Conservation (phyloP, 352 stramenopile genomes). For the Peronospora belbahrii region DNA sequence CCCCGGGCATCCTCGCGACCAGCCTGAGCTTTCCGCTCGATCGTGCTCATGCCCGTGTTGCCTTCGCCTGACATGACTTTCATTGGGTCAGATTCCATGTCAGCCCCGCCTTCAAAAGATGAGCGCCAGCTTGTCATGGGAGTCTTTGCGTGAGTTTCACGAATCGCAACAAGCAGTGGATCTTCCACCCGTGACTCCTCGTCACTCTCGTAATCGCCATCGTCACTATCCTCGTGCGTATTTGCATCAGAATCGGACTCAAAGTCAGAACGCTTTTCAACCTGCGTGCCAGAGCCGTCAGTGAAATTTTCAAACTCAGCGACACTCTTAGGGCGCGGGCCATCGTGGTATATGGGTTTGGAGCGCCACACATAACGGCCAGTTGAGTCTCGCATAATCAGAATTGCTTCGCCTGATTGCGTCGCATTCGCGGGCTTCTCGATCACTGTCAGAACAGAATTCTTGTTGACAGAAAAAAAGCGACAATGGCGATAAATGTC, state of each 20-base stretch:
- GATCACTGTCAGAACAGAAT: conserved; percentile 69
- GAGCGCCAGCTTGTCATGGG: conserved; percentile 71
- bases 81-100: conserved; percentile 9
- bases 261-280: conserved; percentile 16
- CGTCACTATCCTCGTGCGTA: conserved; percentile 20
- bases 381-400: conserved; percentile 73
- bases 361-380: conserved; percentile 75
- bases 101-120: conserved; percentile 6
- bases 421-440: conserved; percentile 51
- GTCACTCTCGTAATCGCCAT: conserved; percentile 27
- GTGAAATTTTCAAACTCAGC: conserved; percentile 61
- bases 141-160: conserved; percentile 46
- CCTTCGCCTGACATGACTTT: conserved; percentile 53
- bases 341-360: conserved; percentile 56
- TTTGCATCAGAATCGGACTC: conserved; percentile 18
- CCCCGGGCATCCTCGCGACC: conserved; percentile 45
- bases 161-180: conserved; percentile 57
- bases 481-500: conserved; percentile 51
- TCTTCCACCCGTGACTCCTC: conserved; percentile 29
- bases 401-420: conserved; percentile 45
- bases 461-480: conserved; percentile 81
- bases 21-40: conserved; percentile 51
- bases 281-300: conserved; percentile 19
- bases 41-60: conserved; percentile 64
- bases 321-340: conserved; percentile 41